Evolutionary conservation across 331 rosid genomes (phyloP).

Genomic region (Acacia concinna): DNA sequence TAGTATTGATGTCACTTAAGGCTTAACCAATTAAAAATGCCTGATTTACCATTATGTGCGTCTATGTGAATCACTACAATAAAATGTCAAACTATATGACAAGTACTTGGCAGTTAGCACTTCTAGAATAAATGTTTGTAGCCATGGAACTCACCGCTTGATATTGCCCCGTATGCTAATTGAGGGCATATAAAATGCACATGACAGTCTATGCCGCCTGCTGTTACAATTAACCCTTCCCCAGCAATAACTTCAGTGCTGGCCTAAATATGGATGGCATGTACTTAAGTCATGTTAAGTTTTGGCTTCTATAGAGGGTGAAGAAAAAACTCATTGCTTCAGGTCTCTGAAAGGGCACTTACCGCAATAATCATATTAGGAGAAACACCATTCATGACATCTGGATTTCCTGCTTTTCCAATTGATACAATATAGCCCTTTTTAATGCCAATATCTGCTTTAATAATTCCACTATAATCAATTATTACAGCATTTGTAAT

Average conservation of each 20-base stretch:
- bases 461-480: conserved; percentile 81
- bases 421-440: conserved; percentile 52
- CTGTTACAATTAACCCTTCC: conserved; percentile 83
- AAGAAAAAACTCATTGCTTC: background rate
- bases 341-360: conserved; percentile 38
- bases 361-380: conserved; percentile 66
- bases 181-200: conserved; percentile 96
- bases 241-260: conserved; percentile 90
- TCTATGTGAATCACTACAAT: background rate
- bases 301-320: background rate
- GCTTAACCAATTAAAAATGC: background rate
- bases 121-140: conserved; percentile 16
- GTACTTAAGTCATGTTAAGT: conserved; percentile 19
- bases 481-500: conserved; percentile 84
- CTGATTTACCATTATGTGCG: background rate
- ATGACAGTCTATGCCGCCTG: conserved; percentile 93
- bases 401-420: conserved; percentile 97
- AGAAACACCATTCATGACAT: conserved; percentile 58
- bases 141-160: conserved; percentile 67
- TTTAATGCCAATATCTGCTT: conserved; percentile 89
- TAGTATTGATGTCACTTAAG: background rate
- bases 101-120: conserved; percentile 12
- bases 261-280: conserved; percentile 48
- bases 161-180: conserved; percentile 71
- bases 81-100: background rate